Percentiles rank a stretch among this genome's conserved stretches.
phyloP scores from a whole-genome alignment of 495 filamentous ascomycete genomes.

The Cryomyces antarcticus region DNA sequence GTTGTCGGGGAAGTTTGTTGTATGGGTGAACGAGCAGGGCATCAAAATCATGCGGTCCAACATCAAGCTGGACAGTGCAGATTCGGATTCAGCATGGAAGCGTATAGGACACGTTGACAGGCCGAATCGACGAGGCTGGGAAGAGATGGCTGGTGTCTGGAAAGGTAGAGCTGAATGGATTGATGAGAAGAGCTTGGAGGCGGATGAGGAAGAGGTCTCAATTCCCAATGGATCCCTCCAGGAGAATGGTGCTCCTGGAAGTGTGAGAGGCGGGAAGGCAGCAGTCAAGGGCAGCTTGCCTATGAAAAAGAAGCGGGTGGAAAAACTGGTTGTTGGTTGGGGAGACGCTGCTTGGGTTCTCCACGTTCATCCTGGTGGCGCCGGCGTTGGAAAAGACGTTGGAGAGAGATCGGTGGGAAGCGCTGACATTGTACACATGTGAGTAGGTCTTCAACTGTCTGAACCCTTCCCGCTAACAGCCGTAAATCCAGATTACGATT shows the following conservation, averaged over 20 bases:
- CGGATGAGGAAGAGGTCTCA: slow-evolving; percentile 29
- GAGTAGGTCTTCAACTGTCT: slow-evolving; percentile 18
- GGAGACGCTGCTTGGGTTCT: slow-evolving; percentile 90
- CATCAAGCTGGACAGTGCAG: slow-evolving; percentile 53
- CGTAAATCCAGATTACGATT: slow-evolving; percentile 48
- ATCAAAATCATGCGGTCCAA: slow-evolving; percentile 95
- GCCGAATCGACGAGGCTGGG: slow-evolving; percentile 61
- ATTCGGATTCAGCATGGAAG: slow-evolving; percentile 78
- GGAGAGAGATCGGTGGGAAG: slow-evolving; percentile 54
- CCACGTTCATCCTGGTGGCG: slow-evolving; percentile 63
- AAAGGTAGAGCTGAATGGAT: slow-evolving; percentile 85
- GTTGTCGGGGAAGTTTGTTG: slow-evolving; percentile 70
- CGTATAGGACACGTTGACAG: slow-evolving; percentile 81
- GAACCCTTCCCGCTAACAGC: slow-evolving; percentile 3
- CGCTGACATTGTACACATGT: slow-evolving; percentile 84
- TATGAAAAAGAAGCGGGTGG: slow-evolving; percentile 25
- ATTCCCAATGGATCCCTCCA: slow-evolving; percentile 20
- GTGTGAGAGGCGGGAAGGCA: background rate
- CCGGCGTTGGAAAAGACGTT: slow-evolving; percentile 43
- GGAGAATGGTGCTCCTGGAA: background rate
- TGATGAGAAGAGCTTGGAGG: slow-evolving; percentile 54
- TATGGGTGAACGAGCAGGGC: slow-evolving; percentile 88
- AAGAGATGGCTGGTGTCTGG: slow-evolving; percentile 89
- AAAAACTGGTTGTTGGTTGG: slow-evolving; percentile 86
- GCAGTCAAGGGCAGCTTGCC: background rate